Evolutionary conservation across 345 rosid species (phyloP), one percentile per base, ranked within the genome.

Genomic region (Ceriops decandra): DNA sequence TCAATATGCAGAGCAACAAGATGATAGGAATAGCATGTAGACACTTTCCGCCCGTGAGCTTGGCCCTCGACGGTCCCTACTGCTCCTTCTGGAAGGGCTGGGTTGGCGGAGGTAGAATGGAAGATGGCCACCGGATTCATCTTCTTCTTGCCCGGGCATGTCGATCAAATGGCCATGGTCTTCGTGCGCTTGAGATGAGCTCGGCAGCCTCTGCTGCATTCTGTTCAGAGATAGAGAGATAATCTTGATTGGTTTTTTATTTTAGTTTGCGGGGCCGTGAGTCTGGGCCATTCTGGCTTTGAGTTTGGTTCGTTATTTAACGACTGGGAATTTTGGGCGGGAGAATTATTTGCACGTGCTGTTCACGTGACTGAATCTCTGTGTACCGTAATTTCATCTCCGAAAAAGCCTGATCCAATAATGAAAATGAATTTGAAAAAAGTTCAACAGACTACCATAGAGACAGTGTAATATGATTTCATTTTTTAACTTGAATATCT

Each of bases 1-100:
- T 76, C 82, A 83, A 76, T 85, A 88, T 68, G 47, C 84, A 78
- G 72, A 86, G 72, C 7, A 82, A 57, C 16, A 82, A 57, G 59
- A 82, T 64, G 46, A 77, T 60, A 59, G 92, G 90, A 82, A 90
- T 75, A 27, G 69, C 73, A 59, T 84, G 89, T 71, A 85, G 68
- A 81, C 80, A 81, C 35, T 67, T 76, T 72, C 78, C 0, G 79
- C 56, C 11, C 62, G 52, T 20, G 65, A 62, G 30, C 78, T 70
- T 57, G 76, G 66, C 36, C 69, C 59, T 26, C 61, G 63, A 67
- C 47, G 30, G 7, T 31, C 42, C 49, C 53, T 38, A 53, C 13
- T 13, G 49, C 62, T 79, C 53, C 75, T 73, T 65, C 70, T 76
- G 80, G 68, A 75, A 56, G 27, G 63, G 66, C 27, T 17, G 3